These are phyloP conservation scores for Boletales sp. DNA, from an alignment of 768 basidiomycete species.

Conservation along the genomic window DNA sequence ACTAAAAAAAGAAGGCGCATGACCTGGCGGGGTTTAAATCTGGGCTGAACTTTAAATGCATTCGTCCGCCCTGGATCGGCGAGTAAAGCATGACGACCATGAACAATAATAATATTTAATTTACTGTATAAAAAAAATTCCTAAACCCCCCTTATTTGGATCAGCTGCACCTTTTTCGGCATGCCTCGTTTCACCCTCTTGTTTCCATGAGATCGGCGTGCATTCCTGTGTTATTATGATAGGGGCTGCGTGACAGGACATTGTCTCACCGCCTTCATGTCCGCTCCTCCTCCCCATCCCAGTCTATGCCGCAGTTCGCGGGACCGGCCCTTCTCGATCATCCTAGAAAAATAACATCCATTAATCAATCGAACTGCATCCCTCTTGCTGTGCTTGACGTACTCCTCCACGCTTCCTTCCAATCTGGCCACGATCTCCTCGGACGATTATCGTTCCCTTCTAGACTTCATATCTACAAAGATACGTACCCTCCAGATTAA, in stretches of 20 bases:
- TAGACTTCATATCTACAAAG: background rate
- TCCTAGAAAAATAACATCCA: background rate
- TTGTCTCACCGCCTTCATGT: conserved; percentile 1
- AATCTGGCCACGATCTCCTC: conserved; percentile 21
- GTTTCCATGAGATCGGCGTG: conserved; percentile 2
- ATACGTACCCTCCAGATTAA: conserved; percentile 14
- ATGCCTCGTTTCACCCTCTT: background rate
- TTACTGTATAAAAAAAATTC: conserved; percentile 5
- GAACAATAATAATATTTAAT: conserved; percentile 8
- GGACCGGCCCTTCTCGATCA: conserved; percentile 16
- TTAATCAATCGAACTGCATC: background rate
- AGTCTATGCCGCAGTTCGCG: conserved; percentile 12
- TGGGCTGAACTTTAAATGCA: conserved; percentile 20
- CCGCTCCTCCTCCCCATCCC: conserved; percentile 2
- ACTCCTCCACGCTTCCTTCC: conserved; percentile 1
- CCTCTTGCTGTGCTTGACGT: conserved; percentile 15
- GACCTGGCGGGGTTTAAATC: conserved; percentile 27
- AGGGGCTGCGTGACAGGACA: no score
- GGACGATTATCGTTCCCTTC: conserved; percentile 13
- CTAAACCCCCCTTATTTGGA: conserved; percentile 17
- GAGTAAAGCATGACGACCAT: background rate
- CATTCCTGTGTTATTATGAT: no score
- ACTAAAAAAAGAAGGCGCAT: conserved; percentile 9
- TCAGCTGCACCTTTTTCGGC: background rate
- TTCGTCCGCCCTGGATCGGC: conserved; percentile 4